Base-by-base conservation (phyloP, 176 grass and related monocot genomes). In the Oryza glumipatula region DNA sequence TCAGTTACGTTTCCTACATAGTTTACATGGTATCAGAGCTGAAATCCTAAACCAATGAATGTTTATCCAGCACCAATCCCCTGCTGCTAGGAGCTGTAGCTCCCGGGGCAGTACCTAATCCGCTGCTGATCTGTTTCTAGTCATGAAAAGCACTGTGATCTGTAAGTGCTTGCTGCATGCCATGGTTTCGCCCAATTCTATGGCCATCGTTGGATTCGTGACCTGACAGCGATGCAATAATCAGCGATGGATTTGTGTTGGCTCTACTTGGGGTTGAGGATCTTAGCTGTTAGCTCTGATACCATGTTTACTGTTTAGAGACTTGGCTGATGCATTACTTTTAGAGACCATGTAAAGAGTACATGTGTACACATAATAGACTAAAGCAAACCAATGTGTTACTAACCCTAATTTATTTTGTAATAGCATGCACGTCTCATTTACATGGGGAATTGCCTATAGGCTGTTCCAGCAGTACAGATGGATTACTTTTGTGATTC, bases 71-170 rank as follows among this genome's bases (percentile, higher is more conserved):
- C 46, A 69, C 28, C 17, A n/a, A 32, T 30, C 64, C 5, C 11
- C n/a, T 19, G 58, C 38, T 23, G 12, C 36, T 78, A 65, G 38
- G 60, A 45, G n/a, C 14, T 30, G 39, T 46, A 78, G 38, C 75
- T 77, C 11, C 65, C 33, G 12, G 30, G 4, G 28, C 32, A 22
- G 79, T 81, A 21, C 7, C 46, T 54, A 81, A 13, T 71, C 8
- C 54, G 32, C 32, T 60, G 67, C 52, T 41, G 2, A 61, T 82
- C 16, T 61, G 69, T 56, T 73, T 44, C 49, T 72, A 60, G 49
- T 60, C 68, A 72, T 68, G 41, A 61, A 38, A 28, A 52, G 69
- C 69, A 82, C 58, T 63, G 9, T 63, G n/a, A 63, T n/a, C 9
- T 73, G 43, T 63, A 63, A 63, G 58, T 63, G 58, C 58, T 22